Evolutionary conservation across 2,329 filamentous ascomycete genomes (phyloP), one percentile per base, ranked within the genome.

Genomic region (Curvularia eragrostidis): DNA sequence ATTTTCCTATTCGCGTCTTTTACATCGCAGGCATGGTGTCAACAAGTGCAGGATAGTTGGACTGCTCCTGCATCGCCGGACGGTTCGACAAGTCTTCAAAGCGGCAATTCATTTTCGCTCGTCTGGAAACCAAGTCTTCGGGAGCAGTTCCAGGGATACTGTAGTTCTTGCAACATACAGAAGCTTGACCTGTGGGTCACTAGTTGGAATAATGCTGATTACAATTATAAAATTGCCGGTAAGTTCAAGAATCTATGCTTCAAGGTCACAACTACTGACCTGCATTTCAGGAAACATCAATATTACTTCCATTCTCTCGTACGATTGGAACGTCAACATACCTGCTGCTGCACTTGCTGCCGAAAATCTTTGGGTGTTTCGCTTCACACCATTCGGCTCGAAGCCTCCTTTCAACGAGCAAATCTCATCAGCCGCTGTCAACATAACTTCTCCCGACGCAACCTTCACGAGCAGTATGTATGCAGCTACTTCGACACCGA

Each of bases 141-240:
- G 54, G 28, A 54, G 13, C 18, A 10, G 12, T 64, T 62, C 26
- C 15, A 42, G 23, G 41, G 24, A n/a, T 61, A 61, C 28, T 65
- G 60, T 36, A 44, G 41, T 13, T 58, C 30, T 13, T 63, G 61
- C 34, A 23, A 63, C 55, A 48, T 43, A 42, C 52, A 18, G 21
- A 63, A 58, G 32, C 55, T 66, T 15, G 63, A 66, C 49, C 52
- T 64, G 2, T 66, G 63, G 61, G 48, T 66, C 15, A 64, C 58
- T n/a, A 64, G 56, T 51, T 60, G 58, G 41, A 55, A 50, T 13
- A 49, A 53, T 3, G 47, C 43, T 18, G 54, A 53, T 26, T 64
- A 60, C 48, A 52, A 38, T 3, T 60, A 54, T 24, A 66, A 62
- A 38, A 59, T 66, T 52, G 61, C 50, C 51, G 54, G 60, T 61